Conservation (phyloP, 2,329 filamentous ascomycete species). For the Fusarium bactridioides region DNA sequence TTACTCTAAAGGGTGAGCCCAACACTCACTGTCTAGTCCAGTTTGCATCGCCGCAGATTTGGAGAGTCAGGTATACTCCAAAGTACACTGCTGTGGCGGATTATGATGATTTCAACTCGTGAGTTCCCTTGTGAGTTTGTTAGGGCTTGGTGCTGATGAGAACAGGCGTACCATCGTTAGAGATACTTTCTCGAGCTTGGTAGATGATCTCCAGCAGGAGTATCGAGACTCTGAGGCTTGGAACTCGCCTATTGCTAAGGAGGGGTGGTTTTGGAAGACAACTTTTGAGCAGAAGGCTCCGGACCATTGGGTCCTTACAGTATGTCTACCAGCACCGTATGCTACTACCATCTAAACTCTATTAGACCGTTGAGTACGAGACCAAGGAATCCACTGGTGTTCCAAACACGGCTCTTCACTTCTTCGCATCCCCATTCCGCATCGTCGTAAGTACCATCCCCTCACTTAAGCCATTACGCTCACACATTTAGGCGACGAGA, state of each 20-base stretch:
- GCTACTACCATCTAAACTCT: background rate
- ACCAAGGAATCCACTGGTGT: background rate
- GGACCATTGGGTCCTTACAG: background rate
- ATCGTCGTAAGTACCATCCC: background rate
- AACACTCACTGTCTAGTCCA: background rate
- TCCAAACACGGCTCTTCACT: background rate
- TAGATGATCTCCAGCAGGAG: background rate
- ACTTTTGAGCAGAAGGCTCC: background rate
- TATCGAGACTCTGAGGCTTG: background rate
- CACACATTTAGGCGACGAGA: background rate
- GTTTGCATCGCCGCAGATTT: background rate
- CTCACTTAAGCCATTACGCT: fast-evolving
- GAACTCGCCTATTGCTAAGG: background rate
- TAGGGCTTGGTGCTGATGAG: background rate
- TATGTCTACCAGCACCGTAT: fast-evolving
- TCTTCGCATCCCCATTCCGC: background rate
- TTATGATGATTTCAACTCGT: background rate
- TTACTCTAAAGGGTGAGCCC: background rate
- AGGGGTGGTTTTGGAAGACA: background rate
- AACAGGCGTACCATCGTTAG: background rate
- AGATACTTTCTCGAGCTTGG: background rate
- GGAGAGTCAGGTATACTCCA: background rate
- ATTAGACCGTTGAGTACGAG: background rate
- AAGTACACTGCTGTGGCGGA: background rate
- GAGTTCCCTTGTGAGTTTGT: fast-evolving